These are phyloP conservation scores for Rhazya stricta DNA, from an alignment of 257 asterid genomes.

Conservation along the genomic window DNA sequence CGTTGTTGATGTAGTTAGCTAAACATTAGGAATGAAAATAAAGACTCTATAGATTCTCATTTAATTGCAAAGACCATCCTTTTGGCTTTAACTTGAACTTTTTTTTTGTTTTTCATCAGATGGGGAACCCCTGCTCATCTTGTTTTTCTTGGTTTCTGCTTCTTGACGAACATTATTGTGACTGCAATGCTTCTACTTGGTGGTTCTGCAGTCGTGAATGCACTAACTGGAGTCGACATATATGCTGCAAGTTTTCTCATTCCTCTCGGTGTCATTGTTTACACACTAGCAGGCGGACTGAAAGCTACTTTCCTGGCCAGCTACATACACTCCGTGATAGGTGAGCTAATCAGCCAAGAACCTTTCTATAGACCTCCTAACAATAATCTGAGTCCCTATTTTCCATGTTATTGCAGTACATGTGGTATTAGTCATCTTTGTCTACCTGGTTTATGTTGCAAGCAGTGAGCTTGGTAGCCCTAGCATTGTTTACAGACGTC, in stretches of 20 bases:
- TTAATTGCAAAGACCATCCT: not conserved
- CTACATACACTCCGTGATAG: conserved; percentile 87
- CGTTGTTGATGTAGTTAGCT: not conserved
- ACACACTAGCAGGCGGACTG: conserved; percentile 87
- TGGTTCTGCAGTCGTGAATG: conserved; percentile 88
- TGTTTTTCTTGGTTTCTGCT: conserved; percentile 78
- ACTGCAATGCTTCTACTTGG: conserved; percentile 97
- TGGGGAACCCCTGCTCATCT: conserved; percentile 94
- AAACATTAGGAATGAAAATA: not conserved
- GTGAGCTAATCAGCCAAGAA: conserved; percentile 21
- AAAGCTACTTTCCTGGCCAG: conserved; percentile 95
- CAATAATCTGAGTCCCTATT: not conserved
- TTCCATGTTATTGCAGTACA: conserved; percentile 48
- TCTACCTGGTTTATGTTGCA: conserved; percentile 66
- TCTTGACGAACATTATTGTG: conserved; percentile 80
- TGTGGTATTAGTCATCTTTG: conserved; percentile 72
- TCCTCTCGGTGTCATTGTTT: conserved; percentile 80
- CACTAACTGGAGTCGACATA: conserved; percentile 84
- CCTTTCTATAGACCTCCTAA: not conserved
- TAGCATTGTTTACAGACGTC: conserved; percentile 48
- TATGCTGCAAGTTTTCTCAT: conserved; percentile 92
- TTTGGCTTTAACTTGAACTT: not conserved
- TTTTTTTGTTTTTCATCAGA: conserved; percentile 34
- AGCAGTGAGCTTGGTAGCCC: conserved; percentile 91
- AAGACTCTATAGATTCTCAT: not conserved